phyloP scores from a whole-genome alignment of 176 grass and related monocot genomes.

The Oryza rufipogon region DNA sequence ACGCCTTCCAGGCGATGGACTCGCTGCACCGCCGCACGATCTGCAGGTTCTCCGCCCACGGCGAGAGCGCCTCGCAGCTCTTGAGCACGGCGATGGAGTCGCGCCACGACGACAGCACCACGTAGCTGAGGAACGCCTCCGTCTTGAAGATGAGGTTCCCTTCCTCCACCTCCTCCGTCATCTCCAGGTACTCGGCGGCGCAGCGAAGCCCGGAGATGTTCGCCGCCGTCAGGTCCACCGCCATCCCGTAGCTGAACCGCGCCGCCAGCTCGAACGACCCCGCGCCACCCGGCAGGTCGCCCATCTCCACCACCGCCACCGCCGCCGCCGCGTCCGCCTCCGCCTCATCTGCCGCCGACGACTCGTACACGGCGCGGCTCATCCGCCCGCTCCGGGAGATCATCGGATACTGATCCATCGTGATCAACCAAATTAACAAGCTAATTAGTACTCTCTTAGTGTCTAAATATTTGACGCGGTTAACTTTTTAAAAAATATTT shows the following conservation, averaged over 20 bases:
- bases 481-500: too few relatives aligned
- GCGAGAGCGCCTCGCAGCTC: slow-evolving; percentile 87
- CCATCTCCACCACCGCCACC: slow-evolving; percentile 51
- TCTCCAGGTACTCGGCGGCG: slow-evolving; percentile 93
- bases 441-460: too few relatives aligned
- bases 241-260: slow-evolving; percentile 95
- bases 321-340: not conserved
- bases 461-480: too few relatives aligned
- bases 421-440: too few relatives aligned
- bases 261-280: slow-evolving; percentile 84
- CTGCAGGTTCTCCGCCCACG: slow-evolving; percentile 98
- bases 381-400: slow-evolving; percentile 86
- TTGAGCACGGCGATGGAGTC: slow-evolving; percentile 94
- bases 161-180: slow-evolving; percentile 99
- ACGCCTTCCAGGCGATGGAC: slow-evolving; percentile 99
- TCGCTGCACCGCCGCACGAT: slow-evolving; percentile 93
- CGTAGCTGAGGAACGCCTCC: slow-evolving; percentile 98
- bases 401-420: slow-evolving; percentile 67
- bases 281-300: slow-evolving; percentile 71
- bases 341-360: not conserved
- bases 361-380: slow-evolving; percentile 81
- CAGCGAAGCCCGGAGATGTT: slow-evolving; percentile 96
- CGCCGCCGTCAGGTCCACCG: slow-evolving; percentile 81
- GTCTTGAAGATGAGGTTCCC: slow-evolving; percentile 99
- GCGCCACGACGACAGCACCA: slow-evolving; percentile 92